A percentile compares a stretch with the other conserved stretches of the same genome.
Conservation (phyloP, 177 flowering plant species). For the Tripterygium wilfordii region DNA sequence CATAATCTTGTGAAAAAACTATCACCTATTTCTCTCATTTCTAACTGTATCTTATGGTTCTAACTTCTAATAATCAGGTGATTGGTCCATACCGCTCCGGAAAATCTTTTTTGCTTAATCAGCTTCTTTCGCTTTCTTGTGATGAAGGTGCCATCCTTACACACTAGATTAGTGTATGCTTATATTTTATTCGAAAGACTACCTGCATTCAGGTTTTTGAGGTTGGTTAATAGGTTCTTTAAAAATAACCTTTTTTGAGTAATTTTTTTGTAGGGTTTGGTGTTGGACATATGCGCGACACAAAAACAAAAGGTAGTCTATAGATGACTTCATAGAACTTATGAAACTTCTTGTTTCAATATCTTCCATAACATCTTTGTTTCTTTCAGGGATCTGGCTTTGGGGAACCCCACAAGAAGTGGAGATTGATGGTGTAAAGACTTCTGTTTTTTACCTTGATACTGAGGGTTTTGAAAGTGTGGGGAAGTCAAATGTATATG, state of each 20-base stretch:
- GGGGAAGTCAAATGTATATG: slow-evolving; percentile 98
- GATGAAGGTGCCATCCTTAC: slow-evolving; percentile 58
- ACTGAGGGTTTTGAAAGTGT: slow-evolving; percentile 99
- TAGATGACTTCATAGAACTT: not conserved
- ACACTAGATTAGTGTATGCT: not conserved
- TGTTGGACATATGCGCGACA: slow-evolving; percentile 99
- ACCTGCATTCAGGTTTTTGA: not conserved
- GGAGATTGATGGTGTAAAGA: slow-evolving; percentile 74
- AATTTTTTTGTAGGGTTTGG: slow-evolving; percentile 73
- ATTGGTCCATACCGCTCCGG: slow-evolving; percentile 99
- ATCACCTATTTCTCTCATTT: not conserved
- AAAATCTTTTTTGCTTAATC: slow-evolving; percentile 96
- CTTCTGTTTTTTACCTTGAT: slow-evolving; percentile 90
- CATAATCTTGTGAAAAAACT: slow-evolving; percentile 1
- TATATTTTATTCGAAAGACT: not conserved
- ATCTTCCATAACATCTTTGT: not conserved
- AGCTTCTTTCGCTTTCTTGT: slow-evolving; percentile 97
- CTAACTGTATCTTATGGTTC: slow-evolving; percentile 1
- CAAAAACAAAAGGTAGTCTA: slow-evolving; percentile 84
- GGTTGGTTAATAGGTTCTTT: slow-evolving; percentile 6
- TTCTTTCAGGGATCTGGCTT: slow-evolving; percentile 82
- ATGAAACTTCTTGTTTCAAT: not conserved
- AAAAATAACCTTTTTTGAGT: not conserved
- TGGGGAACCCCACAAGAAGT: slow-evolving; percentile 89
- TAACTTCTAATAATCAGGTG: slow-evolving; percentile 43